Percentiles rank a stretch among this genome's conserved stretches.
phyloP scores from a whole-genome alignment of 371 early-diverging fungal species.

The Coemansia sp. region DNA sequence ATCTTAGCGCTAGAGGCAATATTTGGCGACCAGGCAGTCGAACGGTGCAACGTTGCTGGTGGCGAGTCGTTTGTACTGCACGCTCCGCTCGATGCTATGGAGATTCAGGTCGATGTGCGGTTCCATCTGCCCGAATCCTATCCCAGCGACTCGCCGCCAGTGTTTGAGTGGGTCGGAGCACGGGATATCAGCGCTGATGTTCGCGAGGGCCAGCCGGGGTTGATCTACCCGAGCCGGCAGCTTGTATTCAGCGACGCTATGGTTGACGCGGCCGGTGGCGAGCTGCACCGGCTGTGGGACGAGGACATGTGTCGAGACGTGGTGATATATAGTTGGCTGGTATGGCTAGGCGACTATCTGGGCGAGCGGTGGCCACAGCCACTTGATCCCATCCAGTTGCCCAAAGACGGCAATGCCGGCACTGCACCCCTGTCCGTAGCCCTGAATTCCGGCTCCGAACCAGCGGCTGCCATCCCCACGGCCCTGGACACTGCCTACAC shows the following conservation, averaged over 20 bases:
- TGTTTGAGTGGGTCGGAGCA: slow-evolving; percentile 68
- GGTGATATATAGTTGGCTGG: slow-evolving; percentile 74
- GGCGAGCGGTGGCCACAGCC: slow-evolving; percentile 46
- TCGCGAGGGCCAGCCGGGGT: slow-evolving; percentile 45
- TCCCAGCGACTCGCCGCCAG: slow-evolving; percentile 64
- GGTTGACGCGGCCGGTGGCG: slow-evolving; percentile 13
- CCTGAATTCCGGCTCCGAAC: not conserved
- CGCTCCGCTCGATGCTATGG: slow-evolving; percentile 25
- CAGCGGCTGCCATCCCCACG: not conserved
- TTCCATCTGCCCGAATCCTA: slow-evolving; percentile 69
- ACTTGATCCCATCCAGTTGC: slow-evolving; percentile 22
- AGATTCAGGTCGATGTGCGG: slow-evolving; percentile 49
- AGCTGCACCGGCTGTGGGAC: slow-evolving; percentile 52
- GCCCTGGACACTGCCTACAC: not conserved
- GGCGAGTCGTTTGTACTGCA: slow-evolving; percentile 32
- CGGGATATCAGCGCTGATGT: slow-evolving; percentile 59
- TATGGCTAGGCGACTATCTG: slow-evolving; percentile 65
- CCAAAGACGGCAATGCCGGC: slow-evolving; percentile 16
- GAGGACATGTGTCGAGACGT: slow-evolving; percentile 64
- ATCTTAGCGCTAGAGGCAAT: slow-evolving; percentile 44
- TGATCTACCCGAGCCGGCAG: slow-evolving; percentile 22
- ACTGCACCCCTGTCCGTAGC: not conserved
- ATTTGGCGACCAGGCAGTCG: slow-evolving; percentile 42
- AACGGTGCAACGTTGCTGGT: not conserved
- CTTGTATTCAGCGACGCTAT: slow-evolving; percentile 25